Evolutionary conservation across 2,329 filamentous ascomycete species (phyloP).

Genomic region (Verticillium tricorpus): DNA sequence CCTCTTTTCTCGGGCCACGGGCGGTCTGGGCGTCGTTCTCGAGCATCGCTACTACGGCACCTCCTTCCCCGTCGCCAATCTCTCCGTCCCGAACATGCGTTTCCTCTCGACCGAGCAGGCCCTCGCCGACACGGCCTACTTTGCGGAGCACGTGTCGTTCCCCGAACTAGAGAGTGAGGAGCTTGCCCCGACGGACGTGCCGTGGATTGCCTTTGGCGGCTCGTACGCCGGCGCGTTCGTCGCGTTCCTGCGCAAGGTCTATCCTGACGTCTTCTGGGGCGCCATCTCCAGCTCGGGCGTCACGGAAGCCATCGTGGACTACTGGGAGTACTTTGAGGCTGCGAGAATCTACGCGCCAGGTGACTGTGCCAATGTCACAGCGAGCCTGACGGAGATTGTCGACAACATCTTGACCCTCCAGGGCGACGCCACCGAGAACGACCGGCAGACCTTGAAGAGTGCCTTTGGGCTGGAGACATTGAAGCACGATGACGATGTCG

Average conservation of each 20-base stretch:
- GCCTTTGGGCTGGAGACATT: conserved; percentile 43
- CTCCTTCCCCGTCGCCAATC: conserved; percentile 63
- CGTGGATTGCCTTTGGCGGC: conserved; percentile 78
- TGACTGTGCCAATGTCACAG: conserved; percentile 60
- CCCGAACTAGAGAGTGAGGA: conserved; percentile 63
- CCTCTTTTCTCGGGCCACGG: conserved; percentile 64
- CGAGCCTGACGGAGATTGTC: conserved; percentile 47
- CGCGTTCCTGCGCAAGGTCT: conserved; percentile 69
- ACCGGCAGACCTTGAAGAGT: conserved; percentile 21
- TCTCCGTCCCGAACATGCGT: conserved; percentile 65
- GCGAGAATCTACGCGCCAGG: conserved; percentile 45
- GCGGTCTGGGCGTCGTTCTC: conserved; percentile 73
- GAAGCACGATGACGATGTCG: conserved; percentile 42
- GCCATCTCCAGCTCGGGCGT: conserved; percentile 79
- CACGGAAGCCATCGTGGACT: conserved; percentile 72
- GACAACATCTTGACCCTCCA: conserved; percentile 28
- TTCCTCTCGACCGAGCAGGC: conserved; percentile 84
- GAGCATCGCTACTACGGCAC: conserved; percentile 86
- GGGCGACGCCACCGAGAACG: not conserved
- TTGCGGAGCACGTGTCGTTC: conserved; percentile 68
- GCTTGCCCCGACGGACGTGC: conserved; percentile 58
- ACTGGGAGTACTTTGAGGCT: conserved; percentile 59
- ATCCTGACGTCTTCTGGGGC: conserved; percentile 75
- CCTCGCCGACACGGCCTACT: conserved; percentile 76
- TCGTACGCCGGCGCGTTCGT: conserved; percentile 80